These are phyloP conservation scores for Sesbania bispinosa DNA, from an alignment of 306 rosid genomes.

Conservation along the genomic window DNA sequence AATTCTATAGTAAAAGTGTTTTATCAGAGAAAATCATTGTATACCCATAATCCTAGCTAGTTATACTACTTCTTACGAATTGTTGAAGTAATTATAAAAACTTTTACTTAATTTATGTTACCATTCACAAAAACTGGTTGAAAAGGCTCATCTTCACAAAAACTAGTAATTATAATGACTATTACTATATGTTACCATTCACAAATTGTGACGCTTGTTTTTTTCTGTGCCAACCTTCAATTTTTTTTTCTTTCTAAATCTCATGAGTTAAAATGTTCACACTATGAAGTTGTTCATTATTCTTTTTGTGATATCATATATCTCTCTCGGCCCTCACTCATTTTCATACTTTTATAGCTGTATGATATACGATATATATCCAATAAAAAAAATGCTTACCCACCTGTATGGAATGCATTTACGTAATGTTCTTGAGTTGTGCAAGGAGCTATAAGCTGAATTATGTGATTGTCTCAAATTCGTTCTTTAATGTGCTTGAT, in stretches of 20 bases:
- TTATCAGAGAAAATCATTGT: not conserved
- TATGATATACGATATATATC: not conserved
- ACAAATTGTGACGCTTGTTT: too few relatives aligned
- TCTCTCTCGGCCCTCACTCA: not conserved
- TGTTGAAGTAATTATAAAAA: not conserved
- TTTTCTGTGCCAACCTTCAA: too few relatives aligned
- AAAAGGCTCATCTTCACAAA: too few relatives aligned
- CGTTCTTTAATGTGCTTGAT: slow-evolving; percentile 22
- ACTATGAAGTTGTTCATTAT: too few relatives aligned
- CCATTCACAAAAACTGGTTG: not conserved
- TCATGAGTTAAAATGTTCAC: too few relatives aligned
- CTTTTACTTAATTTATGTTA: not conserved
- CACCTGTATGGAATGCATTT: not conserved
- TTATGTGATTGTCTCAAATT: not conserved
- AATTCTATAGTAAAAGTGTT: too few relatives aligned
- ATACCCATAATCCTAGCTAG: not conserved
- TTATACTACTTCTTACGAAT: not conserved
- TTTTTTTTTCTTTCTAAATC: too few relatives aligned
- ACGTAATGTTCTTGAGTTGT: not conserved
- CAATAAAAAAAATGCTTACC: not conserved
- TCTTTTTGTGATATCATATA: not conserved
- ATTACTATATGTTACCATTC: too few relatives aligned
- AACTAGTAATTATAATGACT: too few relatives aligned
- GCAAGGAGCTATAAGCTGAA: not conserved
- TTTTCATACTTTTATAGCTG: not conserved